Conservation (phyloP, 2,329 filamentous ascomycete species). For the Trichoderma citrinoviride region DNA sequence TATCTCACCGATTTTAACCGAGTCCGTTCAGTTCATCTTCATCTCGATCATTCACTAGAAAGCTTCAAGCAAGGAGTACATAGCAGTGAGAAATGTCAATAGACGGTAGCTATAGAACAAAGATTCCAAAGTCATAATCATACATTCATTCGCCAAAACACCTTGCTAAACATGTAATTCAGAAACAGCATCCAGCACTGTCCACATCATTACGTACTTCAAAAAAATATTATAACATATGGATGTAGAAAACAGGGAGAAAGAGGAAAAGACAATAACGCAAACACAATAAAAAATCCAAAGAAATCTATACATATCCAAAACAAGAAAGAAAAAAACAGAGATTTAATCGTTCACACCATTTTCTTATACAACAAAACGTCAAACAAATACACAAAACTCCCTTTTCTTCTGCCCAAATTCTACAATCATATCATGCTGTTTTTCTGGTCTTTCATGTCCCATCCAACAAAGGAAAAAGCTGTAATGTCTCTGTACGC, state of each 20-base stretch:
- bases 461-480: not conserved
- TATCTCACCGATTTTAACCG: not conserved
- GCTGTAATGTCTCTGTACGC: constrained; percentile 4
- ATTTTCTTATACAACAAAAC: constrained; percentile 2
- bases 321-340: not conserved
- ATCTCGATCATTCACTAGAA: not conserved
- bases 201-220: not conserved
- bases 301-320: not conserved
- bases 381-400: not conserved
- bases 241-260: not conserved
- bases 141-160: not conserved
- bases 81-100: not conserved
- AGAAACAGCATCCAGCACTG: not conserved
- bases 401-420: not conserved
- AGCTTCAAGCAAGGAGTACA: too few species aligned
- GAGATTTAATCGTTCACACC: not conserved
- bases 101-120: too few species aligned
- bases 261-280: too few species aligned
- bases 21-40: not conserved
- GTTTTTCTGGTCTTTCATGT: constrained; percentile 11
- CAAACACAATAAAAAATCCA: not conserved
- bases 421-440: constrained; percentile 15
- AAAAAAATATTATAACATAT: not conserved
- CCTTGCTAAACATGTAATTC: not conserved
- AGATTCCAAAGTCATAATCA: not conserved